phyloP scores from a whole-genome alignment of 129 eudicot genomes.

The Glebionis coronaria region DNA sequence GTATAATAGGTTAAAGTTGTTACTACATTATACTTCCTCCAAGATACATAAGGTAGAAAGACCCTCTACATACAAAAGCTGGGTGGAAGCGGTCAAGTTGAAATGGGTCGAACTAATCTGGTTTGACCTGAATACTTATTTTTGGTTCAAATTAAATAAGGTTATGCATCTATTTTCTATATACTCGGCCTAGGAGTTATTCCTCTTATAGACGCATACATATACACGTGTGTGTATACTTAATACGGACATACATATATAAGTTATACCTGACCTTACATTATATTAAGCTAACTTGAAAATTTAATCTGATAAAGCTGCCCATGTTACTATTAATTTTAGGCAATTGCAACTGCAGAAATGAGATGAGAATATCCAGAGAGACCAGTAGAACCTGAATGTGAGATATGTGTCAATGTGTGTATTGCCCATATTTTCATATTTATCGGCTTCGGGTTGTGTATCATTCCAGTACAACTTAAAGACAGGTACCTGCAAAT shows the following conservation, averaged over 20 bases:
- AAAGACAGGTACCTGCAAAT: no score
- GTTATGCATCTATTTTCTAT: background rate
- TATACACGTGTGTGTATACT: background rate
- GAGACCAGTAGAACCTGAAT: constrained; percentile 76
- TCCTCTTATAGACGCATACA: background rate
- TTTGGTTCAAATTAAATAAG: background rate
- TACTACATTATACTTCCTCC: no score
- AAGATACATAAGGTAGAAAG: no score
- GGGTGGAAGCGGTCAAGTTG: no score
- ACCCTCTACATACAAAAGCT: no score
- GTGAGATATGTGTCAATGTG: constrained; percentile 55
- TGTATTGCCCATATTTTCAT: constrained; percentile 1
- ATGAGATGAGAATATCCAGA: constrained; percentile 42
- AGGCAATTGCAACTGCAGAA: no score
- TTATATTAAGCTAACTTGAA: background rate
- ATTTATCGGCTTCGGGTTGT: background rate
- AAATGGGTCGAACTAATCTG: no score
- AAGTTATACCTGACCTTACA: background rate
- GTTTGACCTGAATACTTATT: no score
- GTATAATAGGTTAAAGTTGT: background rate
- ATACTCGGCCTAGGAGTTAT: background rate
- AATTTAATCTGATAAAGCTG: background rate
- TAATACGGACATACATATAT: background rate
- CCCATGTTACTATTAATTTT: background rate
- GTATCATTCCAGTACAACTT: no score